These are phyloP conservation scores for Monosporascus ibericus DNA, from an alignment of 2,329 filamentous ascomycete genomes.

Conservation along the genomic window DNA sequence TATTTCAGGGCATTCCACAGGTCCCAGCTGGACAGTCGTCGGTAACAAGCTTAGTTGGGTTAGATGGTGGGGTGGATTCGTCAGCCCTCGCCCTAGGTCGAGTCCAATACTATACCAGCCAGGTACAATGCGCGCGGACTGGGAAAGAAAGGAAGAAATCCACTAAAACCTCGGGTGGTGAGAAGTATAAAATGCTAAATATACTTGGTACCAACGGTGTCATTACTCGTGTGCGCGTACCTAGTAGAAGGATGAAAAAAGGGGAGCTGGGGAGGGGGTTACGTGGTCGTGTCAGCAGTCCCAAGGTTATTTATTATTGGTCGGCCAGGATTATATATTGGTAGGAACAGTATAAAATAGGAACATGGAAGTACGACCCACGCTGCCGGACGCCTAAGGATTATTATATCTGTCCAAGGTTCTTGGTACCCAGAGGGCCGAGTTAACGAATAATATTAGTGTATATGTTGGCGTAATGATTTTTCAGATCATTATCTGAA, in stretches of 20 bases:
- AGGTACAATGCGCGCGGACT: background rate
- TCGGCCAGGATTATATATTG: too few relatives aligned
- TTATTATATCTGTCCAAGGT: background rate
- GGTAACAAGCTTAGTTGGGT: background rate
- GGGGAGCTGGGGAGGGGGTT: background rate
- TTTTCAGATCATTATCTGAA: too few relatives aligned
- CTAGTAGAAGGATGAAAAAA: background rate
- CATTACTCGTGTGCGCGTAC: too few relatives aligned
- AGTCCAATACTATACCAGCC: too few relatives aligned
- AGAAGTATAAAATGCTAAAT: background rate
- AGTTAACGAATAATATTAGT: background rate
- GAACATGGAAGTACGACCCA: background rate
- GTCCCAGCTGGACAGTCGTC: background rate
- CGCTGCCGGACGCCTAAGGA: background rate
- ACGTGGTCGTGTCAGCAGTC: too few relatives aligned
- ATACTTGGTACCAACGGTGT: background rate
- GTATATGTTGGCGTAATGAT: too few relatives aligned
- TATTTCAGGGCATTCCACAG: too few relatives aligned
- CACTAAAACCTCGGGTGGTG: background rate
- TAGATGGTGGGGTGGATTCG: background rate
- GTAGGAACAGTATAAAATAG: background rate
- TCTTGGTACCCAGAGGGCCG: background rate
- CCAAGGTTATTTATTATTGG: too few relatives aligned
- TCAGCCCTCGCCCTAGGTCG: background rate
- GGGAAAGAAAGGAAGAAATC: background rate